phyloP scores from a whole-genome alignment of 2,329 filamentous ascomycete species.

The Anisogramma anomala region DNA sequence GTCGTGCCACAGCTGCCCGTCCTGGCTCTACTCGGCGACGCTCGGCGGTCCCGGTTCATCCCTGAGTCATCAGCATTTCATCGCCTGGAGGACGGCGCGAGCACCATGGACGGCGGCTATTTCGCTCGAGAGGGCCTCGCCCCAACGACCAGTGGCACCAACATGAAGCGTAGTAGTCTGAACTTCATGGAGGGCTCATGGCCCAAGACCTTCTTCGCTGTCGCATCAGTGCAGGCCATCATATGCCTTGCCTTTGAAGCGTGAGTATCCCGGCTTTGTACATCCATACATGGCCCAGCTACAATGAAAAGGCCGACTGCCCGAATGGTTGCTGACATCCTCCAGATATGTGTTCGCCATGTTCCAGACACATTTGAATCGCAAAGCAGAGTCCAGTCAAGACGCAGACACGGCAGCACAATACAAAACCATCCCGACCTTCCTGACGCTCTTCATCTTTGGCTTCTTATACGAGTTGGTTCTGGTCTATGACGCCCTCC shows the following conservation, averaged over 20 bases:
- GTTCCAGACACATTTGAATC: slow-evolving; percentile 55
- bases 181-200: slow-evolving; percentile 75
- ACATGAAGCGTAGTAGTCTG: slow-evolving; percentile 38
- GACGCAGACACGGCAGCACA: slow-evolving; percentile 36
- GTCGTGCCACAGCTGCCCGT: slow-evolving; percentile 26
- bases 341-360: slow-evolving; percentile 76
- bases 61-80: slow-evolving; percentile 23
- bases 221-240: slow-evolving; percentile 63
- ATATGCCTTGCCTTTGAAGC: slow-evolving; percentile 76
- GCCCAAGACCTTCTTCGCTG: slow-evolving; percentile 75
- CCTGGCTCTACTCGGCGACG: slow-evolving; percentile 35
- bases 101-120: slow-evolving; percentile 21
- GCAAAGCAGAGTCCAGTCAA: slow-evolving; percentile 21
- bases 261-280: slow-evolving; percentile 42
- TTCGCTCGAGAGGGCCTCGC: slow-evolving; percentile 25
- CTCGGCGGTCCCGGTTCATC: slow-evolving; percentile 33
- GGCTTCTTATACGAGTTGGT: slow-evolving; percentile 87
- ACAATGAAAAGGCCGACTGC: no score
- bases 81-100: slow-evolving; percentile 16
- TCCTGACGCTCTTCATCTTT: slow-evolving; percentile 93
- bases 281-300: not conserved
- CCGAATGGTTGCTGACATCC: not conserved
- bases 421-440: slow-evolving; percentile 74
- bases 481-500: slow-evolving; percentile 84
- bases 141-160: slow-evolving; percentile 21